Conservation (phyloP, 73 alveolate species). For the Breviolum minutum region DNA sequence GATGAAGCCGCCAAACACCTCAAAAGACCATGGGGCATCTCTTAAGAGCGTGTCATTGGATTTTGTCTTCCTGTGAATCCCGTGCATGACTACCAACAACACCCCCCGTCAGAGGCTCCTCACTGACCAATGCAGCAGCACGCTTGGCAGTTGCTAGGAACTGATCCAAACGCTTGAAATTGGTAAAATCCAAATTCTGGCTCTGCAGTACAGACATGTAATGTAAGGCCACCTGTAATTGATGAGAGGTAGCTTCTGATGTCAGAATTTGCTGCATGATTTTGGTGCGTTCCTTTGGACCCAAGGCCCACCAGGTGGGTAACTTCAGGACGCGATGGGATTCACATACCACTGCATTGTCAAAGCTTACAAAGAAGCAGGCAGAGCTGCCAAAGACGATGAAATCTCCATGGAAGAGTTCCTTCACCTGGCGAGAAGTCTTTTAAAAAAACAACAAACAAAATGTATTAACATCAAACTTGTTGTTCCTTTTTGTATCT, state of each 20-base stretch:
- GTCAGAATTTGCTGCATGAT: slow-evolving; percentile 1
- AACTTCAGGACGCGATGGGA: not conserved
- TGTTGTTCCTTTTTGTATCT: not conserved
- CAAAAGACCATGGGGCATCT: too few relatives aligned
- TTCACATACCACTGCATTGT: not conserved
- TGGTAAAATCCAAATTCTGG: slow-evolving; percentile 34
- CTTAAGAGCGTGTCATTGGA: too few relatives aligned
- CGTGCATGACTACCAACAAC: not conserved
- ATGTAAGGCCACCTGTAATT: slow-evolving; percentile 60
- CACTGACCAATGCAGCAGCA: slow-evolving; percentile 32
- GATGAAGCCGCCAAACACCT: too few relatives aligned
- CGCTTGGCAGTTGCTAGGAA: slow-evolving; percentile 48
- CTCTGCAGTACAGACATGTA: slow-evolving; percentile 56
- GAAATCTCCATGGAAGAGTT: slow-evolving; percentile 48
- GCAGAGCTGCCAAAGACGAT: slow-evolving; percentile 66
- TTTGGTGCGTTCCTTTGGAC: slow-evolving; percentile 25
- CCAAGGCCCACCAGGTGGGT: slow-evolving; percentile 82
- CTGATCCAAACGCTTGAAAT: slow-evolving; percentile 35
- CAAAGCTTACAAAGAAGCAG: slow-evolving; percentile 42
- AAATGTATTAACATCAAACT: not conserved
- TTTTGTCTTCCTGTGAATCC: not conserved
- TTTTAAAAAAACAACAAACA: not conserved
- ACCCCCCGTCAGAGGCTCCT: slow-evolving; percentile 2
- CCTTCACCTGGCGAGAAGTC: not conserved
- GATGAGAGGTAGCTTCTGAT: not conserved